Evolutionary conservation across 495 filamentous ascomycete genomes (phyloP).

Genomic region (Apodospora peruviana): DNA sequence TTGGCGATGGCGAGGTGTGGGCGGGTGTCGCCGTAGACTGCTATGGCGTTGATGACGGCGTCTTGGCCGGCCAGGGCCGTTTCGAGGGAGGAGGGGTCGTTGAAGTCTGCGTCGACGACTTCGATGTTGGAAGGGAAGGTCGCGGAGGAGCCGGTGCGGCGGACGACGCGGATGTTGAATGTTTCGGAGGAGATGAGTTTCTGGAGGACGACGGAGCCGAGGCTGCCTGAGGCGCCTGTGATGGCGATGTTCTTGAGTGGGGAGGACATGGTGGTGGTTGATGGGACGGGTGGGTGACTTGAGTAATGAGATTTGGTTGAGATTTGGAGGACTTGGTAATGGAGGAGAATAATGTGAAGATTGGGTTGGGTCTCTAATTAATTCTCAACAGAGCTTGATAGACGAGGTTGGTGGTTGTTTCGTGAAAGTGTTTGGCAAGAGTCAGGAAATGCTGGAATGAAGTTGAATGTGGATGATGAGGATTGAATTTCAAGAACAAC

Average conservation of each 20-base stretch:
- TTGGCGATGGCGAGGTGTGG: slow-evolving; percentile 40
- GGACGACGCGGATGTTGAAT: slow-evolving; percentile 49
- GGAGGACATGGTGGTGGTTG: slow-evolving; percentile 7
- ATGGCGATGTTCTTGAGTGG: slow-evolving; percentile 29
- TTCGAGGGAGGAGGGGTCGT: slow-evolving; percentile 40
- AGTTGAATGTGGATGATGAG: too few species aligned
- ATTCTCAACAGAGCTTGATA: not conserved
- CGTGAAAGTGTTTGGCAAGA: too few species aligned
- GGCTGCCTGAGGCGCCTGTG: slow-evolving; percentile 36
- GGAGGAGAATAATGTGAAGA: not conserved
- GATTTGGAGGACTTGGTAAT: too few species aligned
- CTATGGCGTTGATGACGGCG: slow-evolving; percentile 36
- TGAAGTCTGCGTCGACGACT: slow-evolving; percentile 43
- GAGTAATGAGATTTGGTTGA: too few species aligned
- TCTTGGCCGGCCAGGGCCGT: slow-evolving; percentile 41
- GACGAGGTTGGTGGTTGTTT: not conserved
- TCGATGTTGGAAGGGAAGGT: slow-evolving; percentile 27
- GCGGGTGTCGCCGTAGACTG: slow-evolving; percentile 3
- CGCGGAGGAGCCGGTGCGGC: slow-evolving; percentile 30
- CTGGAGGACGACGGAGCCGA: slow-evolving; percentile 46
- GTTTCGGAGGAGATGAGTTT: slow-evolving; percentile 35
- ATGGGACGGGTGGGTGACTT: too few species aligned
- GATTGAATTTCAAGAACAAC: too few species aligned
- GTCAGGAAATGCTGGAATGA: too few species aligned
- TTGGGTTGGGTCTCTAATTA: not conserved